Evolutionary conservation across 805 yeast genomes (phyloP), one percentile per base, ranked within the genome.

Genomic region (Limtongia smithiae): DNA sequence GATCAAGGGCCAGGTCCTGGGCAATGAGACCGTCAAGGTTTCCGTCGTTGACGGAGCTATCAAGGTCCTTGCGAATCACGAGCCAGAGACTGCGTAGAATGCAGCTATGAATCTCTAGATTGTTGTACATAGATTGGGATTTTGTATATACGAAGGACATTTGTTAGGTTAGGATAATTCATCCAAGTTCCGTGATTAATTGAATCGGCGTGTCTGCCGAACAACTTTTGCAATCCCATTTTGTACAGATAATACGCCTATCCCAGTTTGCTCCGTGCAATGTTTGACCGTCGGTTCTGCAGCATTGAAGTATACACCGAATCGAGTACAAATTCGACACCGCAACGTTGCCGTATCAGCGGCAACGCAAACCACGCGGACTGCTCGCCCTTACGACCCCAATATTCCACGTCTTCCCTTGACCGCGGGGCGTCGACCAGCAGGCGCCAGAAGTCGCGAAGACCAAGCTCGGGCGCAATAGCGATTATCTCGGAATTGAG

Each of bases 281-380:
- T 42, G 24, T 46, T 39, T 7, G 28, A 30, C 20, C 25, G 27
- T 9, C 46, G 33, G 22, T 42, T 52, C 24, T 37, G 44, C 15
- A 50, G 41, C 42, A 51, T 37, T 9, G 37, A 37, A 24, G 51
- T 46, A 25, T 51, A 53, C 17, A 57, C 76, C 65, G 83, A 87
- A 64, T 90, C 96, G 47, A 91, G 71, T 22, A 89, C 84, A 68
- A 84, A 87, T 71, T 91, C 98, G 46, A 91, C 84, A 1, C 90
- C 81, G 61, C 96, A 86, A 40, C 98, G 72, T 1, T 95, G 84
- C 80, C 89, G 82, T 27, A 93, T 72, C 32, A 89, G 71, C 0
- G 96, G 87, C 53, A 87, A 73, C 44, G 87, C 77, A 1, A 96
- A 95, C 97, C 97, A 93, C 1, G 89, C 88, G 37, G 95, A 84